phyloP scores from a whole-genome alignment of 352 stramenopile species.

The Globisporangium orthogonon region DNA sequence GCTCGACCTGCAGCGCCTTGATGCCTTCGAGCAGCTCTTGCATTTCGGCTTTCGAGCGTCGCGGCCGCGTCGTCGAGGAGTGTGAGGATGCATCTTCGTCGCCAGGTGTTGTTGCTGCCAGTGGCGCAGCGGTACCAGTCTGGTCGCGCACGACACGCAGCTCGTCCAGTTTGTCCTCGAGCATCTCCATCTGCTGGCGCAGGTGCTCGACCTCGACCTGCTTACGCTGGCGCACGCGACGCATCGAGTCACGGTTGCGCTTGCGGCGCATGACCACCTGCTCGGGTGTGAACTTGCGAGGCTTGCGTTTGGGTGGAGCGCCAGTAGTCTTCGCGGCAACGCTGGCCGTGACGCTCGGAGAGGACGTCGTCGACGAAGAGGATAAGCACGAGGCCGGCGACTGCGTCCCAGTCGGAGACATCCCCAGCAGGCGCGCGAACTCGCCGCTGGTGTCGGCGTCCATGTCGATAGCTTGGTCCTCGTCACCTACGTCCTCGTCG shows the following conservation, averaged over 20 bases:
- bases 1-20: slow-evolving; percentile 10
- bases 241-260: slow-evolving; percentile 30
- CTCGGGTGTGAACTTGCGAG: slow-evolving; percentile 5
- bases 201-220: slow-evolving; percentile 8
- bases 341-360: background rate
- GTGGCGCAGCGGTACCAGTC: background rate
- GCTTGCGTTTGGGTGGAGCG: slow-evolving; percentile 3
- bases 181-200: slow-evolving; percentile 13
- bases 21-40: slow-evolving; percentile 11
- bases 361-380: background rate
- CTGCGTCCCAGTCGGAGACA: background rate
- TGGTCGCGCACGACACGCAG: background rate
- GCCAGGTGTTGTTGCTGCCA: background rate
- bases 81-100: no score
- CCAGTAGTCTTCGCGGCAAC: background rate
- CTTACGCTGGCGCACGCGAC: slow-evolving; percentile 19
- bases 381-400: background rate
- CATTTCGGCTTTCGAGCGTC: slow-evolving; percentile 5
- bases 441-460: background rate
- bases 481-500: background rate
- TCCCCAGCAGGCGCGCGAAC: background rate
- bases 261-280: slow-evolving; percentile 13
- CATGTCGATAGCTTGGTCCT: background rate
- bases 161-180: slow-evolving; percentile 6
- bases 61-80: background rate